Conservation (phyloP, 2,329 filamentous ascomycete species). For the Sarocladium oryzae region DNA sequence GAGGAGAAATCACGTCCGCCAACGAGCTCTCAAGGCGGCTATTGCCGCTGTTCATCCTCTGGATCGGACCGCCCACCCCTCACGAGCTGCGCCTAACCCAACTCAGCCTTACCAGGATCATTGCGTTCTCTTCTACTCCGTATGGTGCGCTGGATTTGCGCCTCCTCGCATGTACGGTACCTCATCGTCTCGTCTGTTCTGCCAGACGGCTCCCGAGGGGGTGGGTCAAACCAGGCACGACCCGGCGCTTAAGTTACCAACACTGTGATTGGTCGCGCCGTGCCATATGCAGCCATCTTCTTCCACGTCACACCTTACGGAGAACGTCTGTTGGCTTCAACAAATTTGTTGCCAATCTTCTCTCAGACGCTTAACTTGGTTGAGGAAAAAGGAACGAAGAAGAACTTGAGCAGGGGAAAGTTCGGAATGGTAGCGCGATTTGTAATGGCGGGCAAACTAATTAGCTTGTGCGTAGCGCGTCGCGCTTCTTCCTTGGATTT, state of each 20-base stretch:
- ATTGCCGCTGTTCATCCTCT: background rate
- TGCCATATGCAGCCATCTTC: slow-evolving; percentile 9
- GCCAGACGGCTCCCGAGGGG: too few species aligned
- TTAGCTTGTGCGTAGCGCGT: background rate
- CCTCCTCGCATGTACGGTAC: too few species aligned
- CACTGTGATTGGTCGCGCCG: slow-evolving; percentile 5
- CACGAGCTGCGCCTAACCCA: background rate
- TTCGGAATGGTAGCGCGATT: too few species aligned
- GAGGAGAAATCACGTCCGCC: background rate
- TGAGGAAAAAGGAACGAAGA: too few species aligned
- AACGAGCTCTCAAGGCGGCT: background rate
- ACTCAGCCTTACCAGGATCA: slow-evolving; percentile 1
- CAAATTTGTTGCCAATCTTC: background rate
- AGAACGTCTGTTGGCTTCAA: slow-evolving; percentile 1
- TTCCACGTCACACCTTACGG: slow-evolving; percentile 7
- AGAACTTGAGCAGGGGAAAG: too few species aligned
- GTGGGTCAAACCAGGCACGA: slow-evolving; percentile 9
- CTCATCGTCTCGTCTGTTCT: background rate
- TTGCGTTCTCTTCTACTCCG: background rate
- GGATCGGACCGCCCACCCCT: background rate
- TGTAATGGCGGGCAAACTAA: background rate
- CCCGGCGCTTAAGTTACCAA: background rate
- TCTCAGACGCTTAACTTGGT: too few species aligned
- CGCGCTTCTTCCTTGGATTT: too few species aligned
- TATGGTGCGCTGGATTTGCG: background rate